Conservation (phyloP, 495 filamentous ascomycete species). For the Penicillium goetzii region DNA sequence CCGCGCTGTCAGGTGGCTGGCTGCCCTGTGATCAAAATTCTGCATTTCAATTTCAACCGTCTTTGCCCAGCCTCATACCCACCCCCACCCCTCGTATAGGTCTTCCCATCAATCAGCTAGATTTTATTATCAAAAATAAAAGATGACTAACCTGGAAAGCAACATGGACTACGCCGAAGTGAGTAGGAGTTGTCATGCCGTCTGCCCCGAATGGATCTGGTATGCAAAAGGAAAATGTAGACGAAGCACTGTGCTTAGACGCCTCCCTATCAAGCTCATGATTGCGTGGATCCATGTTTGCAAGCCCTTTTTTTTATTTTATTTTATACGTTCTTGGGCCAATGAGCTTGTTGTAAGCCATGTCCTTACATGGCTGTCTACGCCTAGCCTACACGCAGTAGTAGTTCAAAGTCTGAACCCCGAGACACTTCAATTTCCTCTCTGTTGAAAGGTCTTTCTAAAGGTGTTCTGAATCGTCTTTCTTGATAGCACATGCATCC, state of each 20-base stretch:
- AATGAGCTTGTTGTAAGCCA: neutral
- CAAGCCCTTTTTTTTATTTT: neutral
- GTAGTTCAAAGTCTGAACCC: neutral
- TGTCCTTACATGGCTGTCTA: neutral
- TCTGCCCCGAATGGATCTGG: neutral
- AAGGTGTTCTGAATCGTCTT: neutral
- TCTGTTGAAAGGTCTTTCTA: neutral
- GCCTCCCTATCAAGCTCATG: slow-evolving; percentile 5
- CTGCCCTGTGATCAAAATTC: neutral
- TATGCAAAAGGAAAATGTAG: neutral
- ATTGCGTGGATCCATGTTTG: slow-evolving; percentile 1
- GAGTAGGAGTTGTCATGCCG: neutral
- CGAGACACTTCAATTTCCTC: neutral
- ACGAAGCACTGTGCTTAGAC: neutral
- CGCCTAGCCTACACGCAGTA: neutral
- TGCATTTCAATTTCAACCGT: slow-evolving; percentile 4
- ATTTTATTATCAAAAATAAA: neutral
- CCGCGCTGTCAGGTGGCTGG: slow-evolving; percentile 1
- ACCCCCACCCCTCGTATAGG: slow-evolving; percentile 4
- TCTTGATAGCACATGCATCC: neutral
- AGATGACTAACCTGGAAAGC: neutral
- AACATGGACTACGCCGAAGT: neutral
- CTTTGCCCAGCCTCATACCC: neutral
- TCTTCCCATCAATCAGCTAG: neutral
- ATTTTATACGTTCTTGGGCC: neutral